Evolutionary conservation across 2,329 filamentous ascomycete genomes (phyloP), one percentile per base, ranked within the genome.

Genomic region (Xenoacremonium recifei): DNA sequence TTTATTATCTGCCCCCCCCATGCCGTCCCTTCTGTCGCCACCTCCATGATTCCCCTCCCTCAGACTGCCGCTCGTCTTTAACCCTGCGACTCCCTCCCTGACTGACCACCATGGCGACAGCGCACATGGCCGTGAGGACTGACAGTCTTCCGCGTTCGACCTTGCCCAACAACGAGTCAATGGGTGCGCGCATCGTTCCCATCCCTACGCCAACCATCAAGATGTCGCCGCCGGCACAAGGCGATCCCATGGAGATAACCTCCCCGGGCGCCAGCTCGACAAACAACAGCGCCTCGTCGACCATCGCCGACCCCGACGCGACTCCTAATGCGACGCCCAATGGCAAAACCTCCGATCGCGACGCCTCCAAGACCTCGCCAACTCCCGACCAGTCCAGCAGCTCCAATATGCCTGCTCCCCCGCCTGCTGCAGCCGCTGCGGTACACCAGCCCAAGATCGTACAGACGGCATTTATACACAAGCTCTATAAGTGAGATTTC

Each of bases 391-490:
- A 65, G 29, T 47, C 55, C 35, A 47, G 40, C 32, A 50, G 27
- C 35, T 65, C 64, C 37, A 67, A 64, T 31, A 78, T 79, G 75
- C 67, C 75, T 23, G 73, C 75, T 17, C 75, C 75, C 13, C 64
- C 67, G 16, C 67, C 72, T 3, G 68, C 74, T n/a, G 83, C 84
- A 16, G 82, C 84, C 1, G 82, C 86, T 5, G 85, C 85, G 35
- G 85, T 91, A 39, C 89, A 95, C 62, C 91, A 96, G 63, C 91
- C 93, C 45, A 99, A 99, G 70, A 92, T 96, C 33, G 90, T 97
- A 13, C 93, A 99, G 70, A 97, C 93, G 10, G 93, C 93, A 17
- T 99, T 99, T 61, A 97, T 99, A 52, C 93, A 99, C 68, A 99
- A 99, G 68, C 80, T 99, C 25, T 99, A 97, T 76, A 96, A 95